These are phyloP conservation scores for Annulohypoxylon nitens DNA, from an alignment of 495 filamentous ascomycete genomes.

Conservation along the genomic window DNA sequence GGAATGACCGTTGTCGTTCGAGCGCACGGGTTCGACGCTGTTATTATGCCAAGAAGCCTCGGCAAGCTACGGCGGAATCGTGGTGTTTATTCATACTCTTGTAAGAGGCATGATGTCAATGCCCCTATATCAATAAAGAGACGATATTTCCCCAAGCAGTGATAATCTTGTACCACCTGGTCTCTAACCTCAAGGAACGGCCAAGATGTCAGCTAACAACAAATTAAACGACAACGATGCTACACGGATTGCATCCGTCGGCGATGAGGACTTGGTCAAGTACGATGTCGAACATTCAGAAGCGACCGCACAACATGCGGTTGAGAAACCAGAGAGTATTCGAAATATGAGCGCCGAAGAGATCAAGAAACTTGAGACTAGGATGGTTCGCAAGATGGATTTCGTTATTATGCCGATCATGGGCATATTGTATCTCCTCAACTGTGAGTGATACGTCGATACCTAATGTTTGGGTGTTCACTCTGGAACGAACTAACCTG, in stretches of 20 bases:
- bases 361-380: background rate
- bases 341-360: slow-evolving; percentile 2
- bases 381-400: slow-evolving; percentile 9
- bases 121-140: background rate
- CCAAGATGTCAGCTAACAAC: slow-evolving; percentile 2
- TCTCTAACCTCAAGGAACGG: background rate
- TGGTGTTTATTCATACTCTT: background rate
- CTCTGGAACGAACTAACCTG: background rate
- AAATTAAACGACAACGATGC: background rate
- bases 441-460: background rate
- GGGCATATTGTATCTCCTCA: slow-evolving; percentile 12
- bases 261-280: slow-evolving; percentile 2
- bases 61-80: background rate
- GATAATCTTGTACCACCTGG: background rate
- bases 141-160: background rate
- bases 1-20: background rate
- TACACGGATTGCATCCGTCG: slow-evolving; percentile 1
- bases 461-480: background rate
- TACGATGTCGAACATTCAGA: background rate
- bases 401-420: slow-evolving; percentile 7
- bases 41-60: background rate
- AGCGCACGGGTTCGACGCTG: background rate
- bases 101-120: background rate
- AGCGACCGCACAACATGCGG: background rate
- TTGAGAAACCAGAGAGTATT: slow-evolving; percentile 8